Evolutionary conservation across 2,329 filamentous ascomycete species (phyloP), one percentile per base, ranked within the genome.

Genomic region (Neurospora sp.): DNA sequence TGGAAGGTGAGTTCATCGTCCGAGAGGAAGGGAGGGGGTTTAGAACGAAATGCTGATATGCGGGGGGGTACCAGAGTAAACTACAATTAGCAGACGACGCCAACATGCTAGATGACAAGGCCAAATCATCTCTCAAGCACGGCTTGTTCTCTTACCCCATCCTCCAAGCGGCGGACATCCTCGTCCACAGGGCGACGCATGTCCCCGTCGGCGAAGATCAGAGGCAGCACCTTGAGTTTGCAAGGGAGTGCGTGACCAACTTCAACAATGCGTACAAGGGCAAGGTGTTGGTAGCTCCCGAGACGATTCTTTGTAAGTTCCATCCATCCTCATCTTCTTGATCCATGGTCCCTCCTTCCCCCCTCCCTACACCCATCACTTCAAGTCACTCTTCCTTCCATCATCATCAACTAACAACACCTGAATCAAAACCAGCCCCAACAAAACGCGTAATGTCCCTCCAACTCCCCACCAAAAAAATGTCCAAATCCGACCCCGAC

Each of bases 161-260:
- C 43, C 87, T 99, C 1, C 94, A 97, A 81, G 95, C 96, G 23
- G 96, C 96, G 62, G 96, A 99, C 80, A 92, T 99, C 66, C 85
- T 98, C 43, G 87, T 98, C 8, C 94, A 97, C 75, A 91, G 91
- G 74, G 91, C 95, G 72, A 97, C 95, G 0, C 92, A 97, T 81
- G 95, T 99, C 33, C 96, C 96, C 11, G 95, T 99, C 1, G 96
- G 96, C n/a, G 92, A 96, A 74, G 96, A 99, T 79, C 96, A 99
- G 80, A 85, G 84, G 69, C 96, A 99, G 76, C 96, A 99, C 80
- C 87, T 99, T 28, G 96, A 99, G 78, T 97, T 98, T 78, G 89
- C 94, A 1, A 87, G 96, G 68, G 90, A 96, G 77, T 91, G 93
- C 72, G 96, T 91, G 8, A 90, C 88, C 71, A 92, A 91, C 77